Conservation (phyloP, 2,329 filamentous ascomycete species). For the Xylaria sp. region DNA sequence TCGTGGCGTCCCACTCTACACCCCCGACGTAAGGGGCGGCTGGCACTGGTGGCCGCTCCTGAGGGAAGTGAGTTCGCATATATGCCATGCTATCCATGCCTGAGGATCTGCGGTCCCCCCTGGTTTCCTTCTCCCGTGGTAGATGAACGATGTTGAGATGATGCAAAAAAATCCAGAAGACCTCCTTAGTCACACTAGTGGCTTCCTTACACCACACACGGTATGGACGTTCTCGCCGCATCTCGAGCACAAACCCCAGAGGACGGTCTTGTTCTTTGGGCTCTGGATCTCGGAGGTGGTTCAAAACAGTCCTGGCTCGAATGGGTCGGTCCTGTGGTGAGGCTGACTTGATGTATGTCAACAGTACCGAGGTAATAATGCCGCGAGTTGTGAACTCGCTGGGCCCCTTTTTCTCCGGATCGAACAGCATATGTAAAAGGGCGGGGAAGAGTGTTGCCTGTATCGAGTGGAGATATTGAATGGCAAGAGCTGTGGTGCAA, state of each 20-base stretch:
- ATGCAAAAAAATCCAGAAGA: slow-evolving; percentile 99
- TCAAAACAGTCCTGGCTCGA: slow-evolving; percentile 78
- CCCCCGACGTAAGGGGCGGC: slow-evolving; percentile 96
- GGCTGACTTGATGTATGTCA: slow-evolving; percentile 83
- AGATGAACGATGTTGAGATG: slow-evolving; percentile 87
- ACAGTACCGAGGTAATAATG: slow-evolving; percentile 88
- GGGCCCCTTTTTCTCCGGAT: slow-evolving; percentile 97
- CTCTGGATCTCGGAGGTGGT: slow-evolving; percentile 82
- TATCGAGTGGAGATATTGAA: slow-evolving; percentile 83
- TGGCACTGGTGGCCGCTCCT: slow-evolving; percentile 86
- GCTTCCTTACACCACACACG: slow-evolving; percentile 95
- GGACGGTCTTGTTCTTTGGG: slow-evolving; percentile 80
- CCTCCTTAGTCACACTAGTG: slow-evolving; percentile 92
- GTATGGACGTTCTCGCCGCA: slow-evolving; percentile 88
- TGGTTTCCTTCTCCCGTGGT: slow-evolving; percentile 57
- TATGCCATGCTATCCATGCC: slow-evolving; percentile 63
- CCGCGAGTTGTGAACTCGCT: slow-evolving; percentile 95
- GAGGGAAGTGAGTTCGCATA: slow-evolving; percentile 80
- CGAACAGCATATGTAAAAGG: slow-evolving; percentile 88
- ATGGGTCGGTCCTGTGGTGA: slow-evolving; percentile 68
- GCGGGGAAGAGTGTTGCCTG: slow-evolving; percentile 86
- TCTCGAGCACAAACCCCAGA: slow-evolving; percentile 86
- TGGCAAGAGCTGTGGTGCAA: slow-evolving; percentile 87
- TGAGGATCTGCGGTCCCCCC: slow-evolving; percentile 50
- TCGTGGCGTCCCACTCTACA: slow-evolving; percentile 98